Evolutionary conservation across 129 eudicot genomes (phyloP).

Genomic region (Escallonia herrerae): DNA sequence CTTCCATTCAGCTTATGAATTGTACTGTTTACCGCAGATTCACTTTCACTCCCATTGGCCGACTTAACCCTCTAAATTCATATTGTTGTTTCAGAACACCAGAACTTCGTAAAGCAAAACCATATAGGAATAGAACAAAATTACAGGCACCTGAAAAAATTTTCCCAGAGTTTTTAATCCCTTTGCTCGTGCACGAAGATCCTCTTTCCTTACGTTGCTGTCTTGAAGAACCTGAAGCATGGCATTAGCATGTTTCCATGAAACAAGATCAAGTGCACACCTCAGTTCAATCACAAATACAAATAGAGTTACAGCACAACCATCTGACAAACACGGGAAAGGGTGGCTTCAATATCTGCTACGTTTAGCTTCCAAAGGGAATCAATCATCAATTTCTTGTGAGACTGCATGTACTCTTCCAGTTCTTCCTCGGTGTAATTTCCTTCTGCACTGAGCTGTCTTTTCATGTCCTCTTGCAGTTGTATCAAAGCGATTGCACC

Average conservation of each 20-base stretch:
- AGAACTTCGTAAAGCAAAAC: too few species aligned
- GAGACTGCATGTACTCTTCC: slow-evolving; percentile 85
- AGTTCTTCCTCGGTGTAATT: slow-evolving; percentile 80
- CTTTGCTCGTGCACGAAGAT: slow-evolving; percentile 86
- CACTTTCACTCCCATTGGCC: slow-evolving; percentile 46
- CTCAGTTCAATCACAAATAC: background rate
- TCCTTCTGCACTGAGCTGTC: slow-evolving; percentile 74
- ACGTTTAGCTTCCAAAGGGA: slow-evolving; percentile 98
- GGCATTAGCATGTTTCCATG: background rate
- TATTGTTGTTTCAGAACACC: background rate
- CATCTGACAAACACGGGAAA: slow-evolving; percentile 88
- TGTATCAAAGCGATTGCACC: slow-evolving; percentile 96
- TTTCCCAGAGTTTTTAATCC: slow-evolving; percentile 86
- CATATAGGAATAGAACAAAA: too few species aligned
- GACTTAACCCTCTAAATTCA: slow-evolving; percentile 55
- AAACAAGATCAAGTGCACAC: background rate
- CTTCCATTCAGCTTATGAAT: slow-evolving; percentile 46
- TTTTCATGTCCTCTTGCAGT: slow-evolving; percentile 95
- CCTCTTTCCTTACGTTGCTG: slow-evolving; percentile 66
- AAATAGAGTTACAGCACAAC: slow-evolving; percentile 22
- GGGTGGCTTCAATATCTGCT: slow-evolving; percentile 86
- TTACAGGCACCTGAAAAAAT: slow-evolving; percentile 65
- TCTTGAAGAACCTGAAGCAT: slow-evolving; percentile 83
- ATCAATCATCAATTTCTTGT: slow-evolving; percentile 88
- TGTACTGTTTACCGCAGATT: slow-evolving; percentile 30